phyloP scores from a whole-genome alignment of 805 yeast species.

The Candida takata region DNA sequence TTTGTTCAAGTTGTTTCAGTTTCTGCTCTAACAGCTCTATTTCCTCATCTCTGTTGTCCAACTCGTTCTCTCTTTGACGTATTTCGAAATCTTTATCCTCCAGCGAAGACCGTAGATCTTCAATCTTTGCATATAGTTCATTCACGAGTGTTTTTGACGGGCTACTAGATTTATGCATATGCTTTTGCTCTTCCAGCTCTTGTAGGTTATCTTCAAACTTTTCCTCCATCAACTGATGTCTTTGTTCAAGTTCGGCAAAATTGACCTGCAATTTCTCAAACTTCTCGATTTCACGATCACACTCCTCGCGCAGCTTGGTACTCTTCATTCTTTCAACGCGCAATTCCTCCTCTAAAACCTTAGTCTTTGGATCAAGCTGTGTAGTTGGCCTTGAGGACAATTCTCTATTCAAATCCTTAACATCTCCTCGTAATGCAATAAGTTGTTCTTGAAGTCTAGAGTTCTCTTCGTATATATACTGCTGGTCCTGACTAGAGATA shows the following conservation, averaged over 20 bases:
- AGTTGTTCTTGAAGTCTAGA: conserved; percentile 25
- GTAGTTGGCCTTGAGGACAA: conserved; percentile 1
- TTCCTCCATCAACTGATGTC: neutral
- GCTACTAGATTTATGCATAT: conserved; percentile 6
- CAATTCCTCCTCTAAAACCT: conserved; percentile 3
- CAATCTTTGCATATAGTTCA: conserved; percentile 17
- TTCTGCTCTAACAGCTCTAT: conserved; percentile 13
- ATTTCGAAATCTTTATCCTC: conserved; percentile 15
- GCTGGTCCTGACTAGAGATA: conserved; percentile 32
- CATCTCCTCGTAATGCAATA: conserved; percentile 18
- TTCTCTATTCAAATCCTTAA: conserved; percentile 18
- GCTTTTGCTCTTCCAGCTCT: conserved; percentile 5
- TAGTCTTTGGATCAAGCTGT: neutral
- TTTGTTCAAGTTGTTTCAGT: conserved; percentile 11
- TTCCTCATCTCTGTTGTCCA: conserved; percentile 16
- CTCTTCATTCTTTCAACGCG: conserved; percentile 2
- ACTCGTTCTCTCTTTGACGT: conserved; percentile 16
- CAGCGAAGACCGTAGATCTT: conserved; percentile 6
- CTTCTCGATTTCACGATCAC: conserved; percentile 6
- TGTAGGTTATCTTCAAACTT: neutral
- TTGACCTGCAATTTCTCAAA: conserved; percentile 9
- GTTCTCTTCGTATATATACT: conserved; percentile 31
- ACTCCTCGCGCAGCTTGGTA: conserved; percentile 7
- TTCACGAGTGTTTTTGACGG: conserved; percentile 9
- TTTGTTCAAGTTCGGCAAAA: neutral